These are phyloP conservation scores for Penicillium sp. DNA, from an alignment of 2,329 filamentous ascomycete species.

Conservation along the genomic window DNA sequence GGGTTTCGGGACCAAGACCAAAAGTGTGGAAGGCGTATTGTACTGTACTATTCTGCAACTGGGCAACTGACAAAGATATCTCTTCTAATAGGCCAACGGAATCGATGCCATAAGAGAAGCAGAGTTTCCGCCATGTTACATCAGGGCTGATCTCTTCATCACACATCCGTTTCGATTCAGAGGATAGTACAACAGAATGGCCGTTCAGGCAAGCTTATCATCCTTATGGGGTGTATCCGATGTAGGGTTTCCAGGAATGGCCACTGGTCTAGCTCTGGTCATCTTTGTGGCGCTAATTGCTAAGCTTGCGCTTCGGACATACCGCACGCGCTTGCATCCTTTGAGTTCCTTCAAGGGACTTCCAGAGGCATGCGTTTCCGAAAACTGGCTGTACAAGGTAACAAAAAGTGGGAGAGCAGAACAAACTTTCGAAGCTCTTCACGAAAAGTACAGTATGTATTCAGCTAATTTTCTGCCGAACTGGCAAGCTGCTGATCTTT, in stretches of 20 bases:
- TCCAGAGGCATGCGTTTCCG: neutral
- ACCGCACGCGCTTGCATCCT: neutral
- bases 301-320: neutral
- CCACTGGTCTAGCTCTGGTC: neutral
- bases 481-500: neutral
- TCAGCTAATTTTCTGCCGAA: neutral
- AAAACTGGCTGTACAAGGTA: neutral
- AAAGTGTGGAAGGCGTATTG: neutral
- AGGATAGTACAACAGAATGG: neutral
- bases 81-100: neutral
- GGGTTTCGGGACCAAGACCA: neutral
- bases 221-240: neutral
- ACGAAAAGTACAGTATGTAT: neutral
- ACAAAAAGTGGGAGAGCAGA: neutral
- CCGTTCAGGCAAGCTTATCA: neutral
- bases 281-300: neutral
- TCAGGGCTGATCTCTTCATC: neutral
- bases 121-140: neutral
- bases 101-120: neutral
- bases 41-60: neutral
- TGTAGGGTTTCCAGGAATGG: neutral
- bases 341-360: neutral
- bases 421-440: neutral
- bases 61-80: neutral
- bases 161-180: neutral